Evolutionary conservation across 2,329 filamentous ascomycete genomes (phyloP).

Genomic region (Parastagonospora avenae): DNA sequence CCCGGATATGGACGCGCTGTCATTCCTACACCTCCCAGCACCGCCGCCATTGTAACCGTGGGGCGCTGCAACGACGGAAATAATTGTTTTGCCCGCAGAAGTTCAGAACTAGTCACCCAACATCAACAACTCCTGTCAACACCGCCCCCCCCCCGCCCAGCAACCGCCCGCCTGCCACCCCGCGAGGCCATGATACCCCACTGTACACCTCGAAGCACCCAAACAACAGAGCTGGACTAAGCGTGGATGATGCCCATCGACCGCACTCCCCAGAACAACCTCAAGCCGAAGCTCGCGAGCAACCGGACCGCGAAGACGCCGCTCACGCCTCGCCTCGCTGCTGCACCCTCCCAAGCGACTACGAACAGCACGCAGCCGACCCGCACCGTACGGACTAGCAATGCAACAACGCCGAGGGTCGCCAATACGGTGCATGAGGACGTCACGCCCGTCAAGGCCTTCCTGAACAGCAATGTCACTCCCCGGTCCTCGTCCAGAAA

Average conservation of each 20-base stretch:
- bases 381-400: constrained; percentile 35
- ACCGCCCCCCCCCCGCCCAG: constrained; percentile 24
- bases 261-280: constrained; percentile 54
- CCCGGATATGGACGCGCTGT: constrained; percentile 23
- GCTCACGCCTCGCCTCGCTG: constrained; percentile 64
- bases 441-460: constrained; percentile 59
- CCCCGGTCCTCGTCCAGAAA: constrained; percentile 77
- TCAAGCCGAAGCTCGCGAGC: constrained; percentile 72
- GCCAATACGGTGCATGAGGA: constrained; percentile 54
- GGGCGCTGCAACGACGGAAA: constrained; percentile 6
- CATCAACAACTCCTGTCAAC: constrained; percentile 31
- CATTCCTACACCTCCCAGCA: constrained; percentile 8
- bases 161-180: constrained; percentile 31
- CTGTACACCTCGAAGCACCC: constrained; percentile 19
- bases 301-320: constrained; percentile 61
- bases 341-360: constrained; percentile 31
- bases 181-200: constrained; percentile 36
- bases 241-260: constrained; percentile 46
- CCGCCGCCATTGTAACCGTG: constrained; percentile 16
- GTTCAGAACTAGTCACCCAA: neutral
- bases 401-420: constrained; percentile 33
- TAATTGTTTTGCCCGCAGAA: constrained; percentile 23
- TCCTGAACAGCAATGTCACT: constrained; percentile 72
- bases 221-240: constrained; percentile 14
- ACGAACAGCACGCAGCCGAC: constrained; percentile 37